These are phyloP conservation scores for Nicotiana obtusifolia DNA, from an alignment of 257 asterid species.

Conservation along the genomic window DNA sequence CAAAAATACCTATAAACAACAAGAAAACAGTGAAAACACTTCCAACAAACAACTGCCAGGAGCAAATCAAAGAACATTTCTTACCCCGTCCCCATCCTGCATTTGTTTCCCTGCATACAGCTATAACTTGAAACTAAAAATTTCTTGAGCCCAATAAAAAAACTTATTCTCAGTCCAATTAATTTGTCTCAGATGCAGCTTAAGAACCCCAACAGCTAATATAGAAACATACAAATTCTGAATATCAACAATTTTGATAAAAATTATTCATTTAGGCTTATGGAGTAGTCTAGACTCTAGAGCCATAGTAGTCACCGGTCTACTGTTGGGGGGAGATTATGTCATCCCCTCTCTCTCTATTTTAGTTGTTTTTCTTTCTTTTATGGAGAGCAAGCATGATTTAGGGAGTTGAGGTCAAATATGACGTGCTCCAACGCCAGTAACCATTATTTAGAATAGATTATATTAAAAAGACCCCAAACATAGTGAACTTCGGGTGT, in stretches of 20 bases:
- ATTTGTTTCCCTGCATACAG: no score
- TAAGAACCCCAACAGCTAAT: background rate
- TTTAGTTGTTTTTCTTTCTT: background rate
- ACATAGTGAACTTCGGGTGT: background rate
- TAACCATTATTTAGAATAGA: background rate
- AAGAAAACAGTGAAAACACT: background rate
- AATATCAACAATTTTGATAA: background rate
- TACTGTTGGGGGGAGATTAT: background rate
- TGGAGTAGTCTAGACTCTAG: background rate
- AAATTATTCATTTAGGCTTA: background rate
- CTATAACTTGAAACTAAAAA: no score
- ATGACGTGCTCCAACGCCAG: background rate
- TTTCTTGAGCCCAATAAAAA: no score
- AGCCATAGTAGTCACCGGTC: background rate
- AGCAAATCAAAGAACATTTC: no score
- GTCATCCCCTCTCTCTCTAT: background rate
- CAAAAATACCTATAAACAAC: background rate
- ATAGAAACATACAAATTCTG: background rate
- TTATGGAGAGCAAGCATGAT: background rate
- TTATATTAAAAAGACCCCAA: background rate
- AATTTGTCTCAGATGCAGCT: background rate
- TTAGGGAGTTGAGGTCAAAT: background rate
- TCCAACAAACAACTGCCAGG: background rate
- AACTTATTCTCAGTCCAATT: no score
- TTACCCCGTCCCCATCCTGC: no score